Evolutionary conservation across 164 flowering plant genomes (phyloP).

Genomic region (Warburgia ugandensis): DNA sequence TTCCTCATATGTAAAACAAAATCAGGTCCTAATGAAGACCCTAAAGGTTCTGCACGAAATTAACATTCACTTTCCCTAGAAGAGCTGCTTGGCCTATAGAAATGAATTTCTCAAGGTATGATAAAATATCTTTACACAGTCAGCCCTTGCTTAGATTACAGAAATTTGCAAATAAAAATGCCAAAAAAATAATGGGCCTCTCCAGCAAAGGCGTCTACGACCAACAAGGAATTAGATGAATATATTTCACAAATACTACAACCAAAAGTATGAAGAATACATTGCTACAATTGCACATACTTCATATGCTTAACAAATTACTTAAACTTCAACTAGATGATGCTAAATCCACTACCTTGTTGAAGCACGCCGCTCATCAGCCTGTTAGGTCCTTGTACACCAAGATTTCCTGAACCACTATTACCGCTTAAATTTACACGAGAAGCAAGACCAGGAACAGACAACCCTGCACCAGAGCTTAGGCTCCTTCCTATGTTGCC

Average conservation of each 20-base stretch:
- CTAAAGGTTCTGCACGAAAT: no score
- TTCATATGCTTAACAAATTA: background rate
- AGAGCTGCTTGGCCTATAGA: no score
- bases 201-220: no score
- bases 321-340: background rate
- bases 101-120: no score
- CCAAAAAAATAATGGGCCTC: background rate
- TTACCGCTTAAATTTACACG: constrained; percentile 60
- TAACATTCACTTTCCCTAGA: no score
- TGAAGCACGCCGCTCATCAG: constrained; percentile 65
- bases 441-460: constrained; percentile 70
- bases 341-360: constrained; percentile 45
- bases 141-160: background rate
- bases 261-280: no score
- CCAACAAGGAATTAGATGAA: no score
- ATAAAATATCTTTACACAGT: no score
- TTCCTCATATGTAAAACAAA: no score
- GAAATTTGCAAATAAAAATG: background rate
- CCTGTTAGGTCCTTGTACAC: constrained; percentile 59
- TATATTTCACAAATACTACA: no score
- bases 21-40: no score
- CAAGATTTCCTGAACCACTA: constrained; percentile 57
- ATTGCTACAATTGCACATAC: background rate
- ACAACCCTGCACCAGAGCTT: constrained; percentile 65
- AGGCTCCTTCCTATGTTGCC: constrained; percentile 62